Percentiles rank a stretch among this genome's conserved stretches.
These are phyloP conservation scores for Ilyonectria destructans DNA, from an alignment of 2,329 filamentous ascomycete genomes.

Conservation along the genomic window DNA sequence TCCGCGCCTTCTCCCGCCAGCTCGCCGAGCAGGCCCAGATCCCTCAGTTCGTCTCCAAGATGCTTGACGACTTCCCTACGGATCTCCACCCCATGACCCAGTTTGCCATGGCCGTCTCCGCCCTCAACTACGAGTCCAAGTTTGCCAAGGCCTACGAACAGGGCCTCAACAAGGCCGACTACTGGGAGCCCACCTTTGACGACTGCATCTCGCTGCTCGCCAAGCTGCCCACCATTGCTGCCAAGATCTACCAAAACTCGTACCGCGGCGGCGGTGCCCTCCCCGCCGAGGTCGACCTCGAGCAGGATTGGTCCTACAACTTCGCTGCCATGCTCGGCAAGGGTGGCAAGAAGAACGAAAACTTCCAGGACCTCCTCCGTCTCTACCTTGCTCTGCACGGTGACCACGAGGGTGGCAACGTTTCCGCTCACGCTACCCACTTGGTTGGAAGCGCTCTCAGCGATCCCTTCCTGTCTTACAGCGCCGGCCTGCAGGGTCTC, in stretches of 20 bases:
- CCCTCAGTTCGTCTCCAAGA: constrained; percentile 86
- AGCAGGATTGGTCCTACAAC: constrained; percentile 99
- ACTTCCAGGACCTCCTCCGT: constrained; percentile 95
- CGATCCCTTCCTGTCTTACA: constrained; percentile 96
- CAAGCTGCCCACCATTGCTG: constrained; percentile 96
- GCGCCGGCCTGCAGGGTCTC: constrained; percentile 93
- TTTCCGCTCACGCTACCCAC: constrained; percentile 95
- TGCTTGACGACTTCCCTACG: constrained; percentile 91
- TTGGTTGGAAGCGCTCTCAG: constrained; percentile 94
- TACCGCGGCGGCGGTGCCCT: constrained; percentile 83
- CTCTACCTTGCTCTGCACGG: constrained; percentile 97
- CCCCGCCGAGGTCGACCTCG: constrained; percentile 82
- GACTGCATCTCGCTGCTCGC: constrained; percentile 94
- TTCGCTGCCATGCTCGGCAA: constrained; percentile 97
- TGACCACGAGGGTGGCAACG: constrained; percentile 98
- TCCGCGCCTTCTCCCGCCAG: constrained; percentile 87
- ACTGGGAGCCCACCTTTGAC: constrained; percentile 99
- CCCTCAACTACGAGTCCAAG: constrained; percentile 94
- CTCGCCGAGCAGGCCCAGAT: constrained; percentile 89
- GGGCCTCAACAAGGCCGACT: constrained; percentile 94
- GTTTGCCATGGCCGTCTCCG: constrained; percentile 93
- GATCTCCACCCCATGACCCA: constrained; percentile 99
- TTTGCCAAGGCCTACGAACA: constrained; percentile 95
- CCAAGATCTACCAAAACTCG: constrained; percentile 96
- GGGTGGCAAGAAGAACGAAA: constrained; percentile 87